Conservation (phyloP, 1,139 yeast species). For the Saccharomycopsis hybrid region DNA sequence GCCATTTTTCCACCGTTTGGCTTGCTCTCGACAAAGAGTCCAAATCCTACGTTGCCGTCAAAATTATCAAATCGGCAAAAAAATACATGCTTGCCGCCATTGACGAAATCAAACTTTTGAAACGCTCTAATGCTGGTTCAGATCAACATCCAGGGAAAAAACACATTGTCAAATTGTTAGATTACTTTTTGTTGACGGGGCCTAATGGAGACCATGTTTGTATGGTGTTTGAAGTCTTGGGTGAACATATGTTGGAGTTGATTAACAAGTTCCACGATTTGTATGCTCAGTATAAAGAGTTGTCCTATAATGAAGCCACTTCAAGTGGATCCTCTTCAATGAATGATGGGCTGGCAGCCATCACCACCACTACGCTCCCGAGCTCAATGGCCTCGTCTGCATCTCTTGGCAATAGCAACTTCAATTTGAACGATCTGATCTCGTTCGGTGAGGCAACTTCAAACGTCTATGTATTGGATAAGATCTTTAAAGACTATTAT, state of each 20-base stretch:
- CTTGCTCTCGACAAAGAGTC: slow-evolving; percentile 43
- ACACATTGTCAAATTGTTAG: slow-evolving; percentile 59
- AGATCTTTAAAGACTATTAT: slow-evolving; percentile 38
- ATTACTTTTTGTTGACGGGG: slow-evolving; percentile 61
- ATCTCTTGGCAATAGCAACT: background rate
- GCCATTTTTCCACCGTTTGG: slow-evolving; percentile 80
- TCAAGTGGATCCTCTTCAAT: background rate
- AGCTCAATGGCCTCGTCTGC: background rate
- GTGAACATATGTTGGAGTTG: slow-evolving; percentile 67
- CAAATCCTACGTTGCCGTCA: slow-evolving; percentile 62
- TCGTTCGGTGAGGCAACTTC: slow-evolving; percentile 15
- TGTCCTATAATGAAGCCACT: background rate
- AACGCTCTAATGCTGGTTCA: slow-evolving; percentile 32
- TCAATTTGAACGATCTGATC: slow-evolving; percentile 12
- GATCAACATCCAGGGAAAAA: slow-evolving; percentile 51
- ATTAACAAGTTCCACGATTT: slow-evolving; percentile 49
- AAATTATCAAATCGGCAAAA: slow-evolving; percentile 66
- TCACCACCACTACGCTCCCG: background rate
- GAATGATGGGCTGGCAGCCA: no score
- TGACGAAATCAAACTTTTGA: slow-evolving; percentile 63
- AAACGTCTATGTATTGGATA: slow-evolving; percentile 11
- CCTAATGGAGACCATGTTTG: slow-evolving; percentile 74
- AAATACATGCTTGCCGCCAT: slow-evolving; percentile 72
- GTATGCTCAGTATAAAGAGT: slow-evolving; percentile 12
- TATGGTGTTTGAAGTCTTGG: slow-evolving; percentile 76